Conservation (phyloP, 2,329 filamentous ascomycete species). For the Pseudogymnoascus sp. region DNA sequence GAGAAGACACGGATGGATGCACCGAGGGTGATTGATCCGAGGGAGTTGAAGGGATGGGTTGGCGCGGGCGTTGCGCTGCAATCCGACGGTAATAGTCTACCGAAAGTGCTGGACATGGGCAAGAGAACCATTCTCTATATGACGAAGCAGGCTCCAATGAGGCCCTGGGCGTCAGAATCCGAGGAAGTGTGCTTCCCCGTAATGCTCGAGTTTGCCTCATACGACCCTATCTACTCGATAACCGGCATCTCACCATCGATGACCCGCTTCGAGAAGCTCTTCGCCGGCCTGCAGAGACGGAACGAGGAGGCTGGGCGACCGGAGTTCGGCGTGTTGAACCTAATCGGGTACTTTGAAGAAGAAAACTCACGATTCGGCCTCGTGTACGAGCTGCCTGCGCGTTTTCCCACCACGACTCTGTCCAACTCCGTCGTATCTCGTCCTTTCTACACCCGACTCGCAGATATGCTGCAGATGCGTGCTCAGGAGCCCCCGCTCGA, state of each 20-base stretch:
- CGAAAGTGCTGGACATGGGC: constrained; percentile 13
- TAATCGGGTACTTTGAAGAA: constrained; percentile 70
- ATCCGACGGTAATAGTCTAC: neutral
- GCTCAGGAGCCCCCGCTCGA: constrained; percentile 61
- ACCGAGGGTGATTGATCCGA: constrained; percentile 53
- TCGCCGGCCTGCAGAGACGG: constrained; percentile 49
- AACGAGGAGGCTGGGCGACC: constrained; percentile 48
- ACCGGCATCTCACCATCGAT: constrained; percentile 60
- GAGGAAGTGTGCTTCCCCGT: constrained; percentile 36
- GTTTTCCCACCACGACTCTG: constrained; percentile 50
- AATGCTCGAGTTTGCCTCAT: constrained; percentile 65
- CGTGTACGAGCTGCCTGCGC: constrained; percentile 65
- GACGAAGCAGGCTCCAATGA: constrained; percentile 3
- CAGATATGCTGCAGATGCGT: constrained; percentile 43
- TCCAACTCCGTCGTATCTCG: constrained; percentile 38
- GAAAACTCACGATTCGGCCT: constrained; percentile 65
- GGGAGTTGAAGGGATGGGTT: neutral
- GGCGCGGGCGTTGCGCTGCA: neutral
- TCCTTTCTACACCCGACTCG: constrained; percentile 39
- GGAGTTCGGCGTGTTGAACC: constrained; percentile 53
- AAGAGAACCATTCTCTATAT: constrained; percentile 25
- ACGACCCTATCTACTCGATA: constrained; percentile 55
- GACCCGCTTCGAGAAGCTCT: constrained; percentile 59
- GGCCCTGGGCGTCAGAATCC: neutral
- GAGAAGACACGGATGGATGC: constrained; percentile 57